Percentiles rank a stretch among this genome's conserved stretches.
phyloP scores from a whole-genome alignment of 140 eudicot species.

The Erigeron philadelphicus region DNA sequence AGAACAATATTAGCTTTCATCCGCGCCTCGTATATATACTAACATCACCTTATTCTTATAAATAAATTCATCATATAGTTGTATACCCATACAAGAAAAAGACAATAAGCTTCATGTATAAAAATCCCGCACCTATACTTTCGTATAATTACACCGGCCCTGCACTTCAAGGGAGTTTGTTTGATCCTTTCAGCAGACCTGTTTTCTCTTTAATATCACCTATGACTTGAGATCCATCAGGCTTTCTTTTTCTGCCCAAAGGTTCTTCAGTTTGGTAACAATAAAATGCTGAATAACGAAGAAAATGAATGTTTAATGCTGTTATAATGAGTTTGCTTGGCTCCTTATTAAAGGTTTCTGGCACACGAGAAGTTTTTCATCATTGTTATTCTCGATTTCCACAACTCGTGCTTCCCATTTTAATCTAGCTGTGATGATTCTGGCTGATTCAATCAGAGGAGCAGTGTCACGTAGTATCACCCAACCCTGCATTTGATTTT shows the following conservation, averaged over 20 bases:
- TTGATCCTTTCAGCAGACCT: slow-evolving; percentile 25
- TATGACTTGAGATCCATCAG: slow-evolving; percentile 26
- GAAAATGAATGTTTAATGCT: slow-evolving; percentile 28
- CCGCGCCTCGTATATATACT: slow-evolving; percentile 27
- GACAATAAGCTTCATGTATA: slow-evolving; percentile 35
- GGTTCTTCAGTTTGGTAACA: slow-evolving; percentile 32
- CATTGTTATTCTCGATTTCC: slow-evolving; percentile 74
- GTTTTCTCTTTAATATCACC: slow-evolving; percentile 24
- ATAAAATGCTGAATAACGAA: slow-evolving; percentile 22
- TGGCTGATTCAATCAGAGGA: slow-evolving; percentile 61
- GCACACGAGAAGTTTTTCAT: slow-evolving; percentile 85
- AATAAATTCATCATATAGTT: slow-evolving; percentile 31
- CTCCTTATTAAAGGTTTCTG: slow-evolving; percentile 80
- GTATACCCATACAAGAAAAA: slow-evolving; percentile 38
- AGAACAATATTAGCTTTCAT: slow-evolving; percentile 25
- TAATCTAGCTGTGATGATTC: slow-evolving; percentile 54
- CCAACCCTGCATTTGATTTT: slow-evolving; percentile 67
- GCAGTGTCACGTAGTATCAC: slow-evolving; percentile 64
- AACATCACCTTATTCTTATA: slow-evolving; percentile 40
- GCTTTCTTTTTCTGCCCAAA: slow-evolving; percentile 48
- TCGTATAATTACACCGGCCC: slow-evolving; percentile 65
- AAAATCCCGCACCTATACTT: slow-evolving; percentile 39
- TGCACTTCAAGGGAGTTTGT: slow-evolving; percentile 27
- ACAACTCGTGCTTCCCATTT: slow-evolving; percentile 96
- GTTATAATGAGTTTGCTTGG: slow-evolving; percentile 40